Evolutionary conservation across 2,329 filamentous ascomycete species (phyloP).

Genomic region (Pezicula rhizophila): DNA sequence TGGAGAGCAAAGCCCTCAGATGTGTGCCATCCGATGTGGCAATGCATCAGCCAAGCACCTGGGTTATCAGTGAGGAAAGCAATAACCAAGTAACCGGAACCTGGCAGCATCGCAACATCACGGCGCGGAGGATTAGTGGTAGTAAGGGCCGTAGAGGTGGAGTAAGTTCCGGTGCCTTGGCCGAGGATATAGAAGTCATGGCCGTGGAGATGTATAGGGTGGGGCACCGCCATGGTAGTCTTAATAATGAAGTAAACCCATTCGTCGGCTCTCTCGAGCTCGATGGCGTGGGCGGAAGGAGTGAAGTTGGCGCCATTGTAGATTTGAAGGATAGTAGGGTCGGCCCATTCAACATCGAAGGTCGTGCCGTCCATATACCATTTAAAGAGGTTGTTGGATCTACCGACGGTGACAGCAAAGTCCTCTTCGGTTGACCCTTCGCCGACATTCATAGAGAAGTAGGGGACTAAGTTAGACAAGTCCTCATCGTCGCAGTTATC

Average conservation of each 20-base stretch:
- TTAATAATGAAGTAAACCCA: constrained; percentile 27
- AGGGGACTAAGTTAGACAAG: constrained; percentile 13
- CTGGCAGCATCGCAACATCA: constrained; percentile 42
- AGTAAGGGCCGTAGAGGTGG: no score
- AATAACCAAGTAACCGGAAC: constrained; percentile 21
- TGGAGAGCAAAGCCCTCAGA: constrained; percentile 45
- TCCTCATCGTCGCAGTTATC: constrained; percentile 17
- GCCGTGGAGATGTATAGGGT: constrained; percentile 41
- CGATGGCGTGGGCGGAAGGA: constrained; percentile 19
- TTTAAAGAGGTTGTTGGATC: constrained; percentile 29
- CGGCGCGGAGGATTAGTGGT: no score
- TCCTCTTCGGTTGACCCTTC: constrained; percentile 12
- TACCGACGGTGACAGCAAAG: no score
- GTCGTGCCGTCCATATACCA: constrained; percentile 44
- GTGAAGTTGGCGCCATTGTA: constrained; percentile 19
- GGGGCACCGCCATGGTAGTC: constrained; percentile 16
- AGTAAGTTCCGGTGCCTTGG: constrained; percentile 36
- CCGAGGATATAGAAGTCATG: constrained; percentile 41
- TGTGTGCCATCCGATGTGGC: constrained; percentile 43
- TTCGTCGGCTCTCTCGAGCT: constrained; percentile 18
- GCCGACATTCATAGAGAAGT: constrained; percentile 10
- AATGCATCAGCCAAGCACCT: constrained; percentile 26
- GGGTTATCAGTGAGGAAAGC: constrained; percentile 22
- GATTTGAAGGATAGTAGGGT: constrained; percentile 40
- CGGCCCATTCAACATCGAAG: constrained; percentile 39